phyloP scores from a whole-genome alignment of 2,329 filamentous ascomycete genomes.

The Aspergillus transmontanensis region DNA sequence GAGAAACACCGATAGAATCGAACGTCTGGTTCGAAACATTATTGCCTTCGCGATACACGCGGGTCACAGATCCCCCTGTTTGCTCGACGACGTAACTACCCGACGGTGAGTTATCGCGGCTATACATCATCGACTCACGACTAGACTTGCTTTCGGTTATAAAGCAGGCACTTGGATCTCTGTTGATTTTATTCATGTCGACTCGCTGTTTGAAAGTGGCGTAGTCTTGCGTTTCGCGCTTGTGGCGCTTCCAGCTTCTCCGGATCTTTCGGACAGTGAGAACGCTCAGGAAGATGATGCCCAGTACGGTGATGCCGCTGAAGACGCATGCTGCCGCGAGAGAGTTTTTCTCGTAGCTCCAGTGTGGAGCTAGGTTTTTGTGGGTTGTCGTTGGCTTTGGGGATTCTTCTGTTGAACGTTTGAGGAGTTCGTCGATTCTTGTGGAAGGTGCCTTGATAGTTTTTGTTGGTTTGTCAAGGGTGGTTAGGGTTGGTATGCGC shows the following conservation, averaged over 20 bases:
- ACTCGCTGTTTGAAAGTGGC: slow-evolving; percentile 22
- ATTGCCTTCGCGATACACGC: slow-evolving; percentile 16
- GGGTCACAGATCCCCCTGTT: slow-evolving; percentile 14
- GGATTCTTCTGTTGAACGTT: neutral
- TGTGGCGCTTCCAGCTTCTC: slow-evolving; percentile 19
- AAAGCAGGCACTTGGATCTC: neutral
- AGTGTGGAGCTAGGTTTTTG: slow-evolving; percentile 16
- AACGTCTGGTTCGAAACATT: slow-evolving; percentile 6
- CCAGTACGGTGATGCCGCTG: slow-evolving; percentile 19
- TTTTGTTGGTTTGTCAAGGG: neutral
- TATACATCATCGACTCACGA: slow-evolving; percentile 34
- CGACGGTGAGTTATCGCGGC: slow-evolving; percentile 28
- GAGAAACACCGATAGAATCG: neutral
- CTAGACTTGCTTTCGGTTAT: slow-evolving; percentile 16
- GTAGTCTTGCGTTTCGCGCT: slow-evolving; percentile 12
- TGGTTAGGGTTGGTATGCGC: neutral
- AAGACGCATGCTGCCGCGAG: slow-evolving; percentile 33
- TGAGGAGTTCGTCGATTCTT: neutral
- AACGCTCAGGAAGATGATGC: slow-evolving; percentile 24
- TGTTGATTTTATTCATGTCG: neutral
- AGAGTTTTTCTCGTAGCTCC: slow-evolving; percentile 26
- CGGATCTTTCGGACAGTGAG: slow-evolving; percentile 25
- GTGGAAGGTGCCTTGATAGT: neutral
- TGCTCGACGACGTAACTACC: slow-evolving; percentile 26
- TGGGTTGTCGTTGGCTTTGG: slow-evolving; percentile 2